Base-by-base conservation (phyloP, 495 filamentous ascomycete species). In the Penicillium waksmanii region DNA sequence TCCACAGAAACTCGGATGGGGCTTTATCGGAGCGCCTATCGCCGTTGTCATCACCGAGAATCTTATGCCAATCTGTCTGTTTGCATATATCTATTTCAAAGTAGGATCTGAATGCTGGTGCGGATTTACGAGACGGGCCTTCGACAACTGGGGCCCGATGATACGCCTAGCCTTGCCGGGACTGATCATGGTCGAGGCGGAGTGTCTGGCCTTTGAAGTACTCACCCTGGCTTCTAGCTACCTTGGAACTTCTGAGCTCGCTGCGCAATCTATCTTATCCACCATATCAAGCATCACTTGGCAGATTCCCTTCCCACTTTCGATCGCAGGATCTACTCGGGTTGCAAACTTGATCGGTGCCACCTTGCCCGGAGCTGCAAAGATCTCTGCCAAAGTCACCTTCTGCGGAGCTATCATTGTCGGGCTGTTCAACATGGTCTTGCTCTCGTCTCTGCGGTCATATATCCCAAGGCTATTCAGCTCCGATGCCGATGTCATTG, bases 151-250 rank as follows among this genome's bases (percentile, higher is more conserved):
- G 93, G 82, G 84, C 5, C 90, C 89, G 1, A 95, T 96, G 93
- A 82, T 97, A 66, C 78, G 83, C 52, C 87, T 97, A 15, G 91
- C 93, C 0, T 71, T 96, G 17, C 93, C 89, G 0, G 93, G 93
- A 3, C 84, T 97, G 68, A 73, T 96, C 43, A 97, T 96, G 91
- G 89, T 98, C 1, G 88, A 95, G 69, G 93, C 93, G 7, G 94
- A 97, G 68, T 94, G 86, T 72, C 82, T 96, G 5, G 91, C 91
- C 17, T 93, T 95, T 63, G 91, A 93, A 67, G 81, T 93, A 40
- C 71, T 95, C 46, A 93, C 90, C 0, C 78, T 95, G 12, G 83
- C 85, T 7, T 84, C 88, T 0, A 86, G 85, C 17, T 87, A 89
- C 56, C 85, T 93, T 51, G 87, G 86, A 19, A 88, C 88, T 0